Evolutionary conservation across 78 protist genomes (phyloP).

Genomic region (Dictyostelium firmibasis): DNA sequence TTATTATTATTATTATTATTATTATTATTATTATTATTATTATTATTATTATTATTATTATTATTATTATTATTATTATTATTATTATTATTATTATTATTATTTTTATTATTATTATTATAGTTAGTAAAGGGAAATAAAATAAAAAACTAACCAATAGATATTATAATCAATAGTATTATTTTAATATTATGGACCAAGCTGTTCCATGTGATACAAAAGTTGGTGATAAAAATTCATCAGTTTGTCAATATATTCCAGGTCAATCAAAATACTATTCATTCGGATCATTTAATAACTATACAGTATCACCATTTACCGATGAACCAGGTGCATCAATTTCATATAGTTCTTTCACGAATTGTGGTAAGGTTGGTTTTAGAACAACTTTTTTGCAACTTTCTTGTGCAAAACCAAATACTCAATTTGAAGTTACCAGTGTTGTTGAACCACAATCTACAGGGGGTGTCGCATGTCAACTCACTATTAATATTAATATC

Average conservation of each 20-base stretch:
- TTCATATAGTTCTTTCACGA: not conserved
- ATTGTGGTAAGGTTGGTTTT: not conserved
- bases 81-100: no score
- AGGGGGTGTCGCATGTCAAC: not conserved
- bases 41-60: no score
- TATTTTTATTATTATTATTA: no score
- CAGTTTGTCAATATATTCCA: not conserved
- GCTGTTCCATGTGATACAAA: not conserved
- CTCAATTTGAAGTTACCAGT: not conserved
- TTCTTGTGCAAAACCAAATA: not conserved
- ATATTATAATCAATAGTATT: not conserved
- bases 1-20: no score
- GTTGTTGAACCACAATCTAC: not conserved
- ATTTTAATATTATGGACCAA: not conserved
- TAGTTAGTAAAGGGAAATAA: no score
- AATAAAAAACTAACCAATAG: not conserved
- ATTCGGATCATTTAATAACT: not conserved
- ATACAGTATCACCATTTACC: not conserved
- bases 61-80: no score
- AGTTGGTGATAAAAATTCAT: not conserved
- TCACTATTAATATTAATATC: not conserved
- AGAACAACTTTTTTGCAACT: not conserved
- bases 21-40: no score
- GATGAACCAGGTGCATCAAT: not conserved
- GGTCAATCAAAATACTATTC: not conserved